Base-by-base conservation (phyloP, 2,329 filamentous ascomycete species). In the Exserohilum rostratum region DNA sequence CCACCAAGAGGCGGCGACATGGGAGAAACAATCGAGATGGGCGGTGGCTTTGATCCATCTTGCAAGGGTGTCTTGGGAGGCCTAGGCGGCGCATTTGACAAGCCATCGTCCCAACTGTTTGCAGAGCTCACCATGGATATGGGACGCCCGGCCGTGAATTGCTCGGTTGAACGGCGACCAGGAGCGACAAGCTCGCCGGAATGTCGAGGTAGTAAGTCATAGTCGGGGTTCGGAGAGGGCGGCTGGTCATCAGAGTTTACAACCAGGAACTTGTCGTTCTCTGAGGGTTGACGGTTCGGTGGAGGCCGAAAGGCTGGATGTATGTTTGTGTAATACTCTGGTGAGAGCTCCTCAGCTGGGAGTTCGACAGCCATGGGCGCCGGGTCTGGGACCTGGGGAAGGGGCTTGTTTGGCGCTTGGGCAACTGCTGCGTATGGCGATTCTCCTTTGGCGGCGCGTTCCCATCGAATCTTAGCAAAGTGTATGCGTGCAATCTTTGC, bases 401-500 rank as follows among this genome's bases (percentile, higher is more conserved):
- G 59, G 46, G 76, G 68, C 37, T 70, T 73, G 51, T 58, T 74
- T 68, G 50, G 73, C 53, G 57, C 70, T 59, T 64, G 68, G 22
- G 47, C 56, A 46, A 52, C 64, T 9, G 33, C 20, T 5, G 51
- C 50, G 11, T 47, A 57, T 61, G 72, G 70, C 60, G 69, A 61
- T 13, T 64, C 61, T 9, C 66, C 64, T 37, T 65, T 70, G 18
- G 79, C 62, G 58, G 77, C 70, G 40, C 79, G 78, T 29, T 89
- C 87, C 73, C 85, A 86, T 50, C 90, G 83, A 53, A 83, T 77
- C 73, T 91, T 91, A 60, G 90, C 89, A 57, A 87, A 85, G 68
- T 93, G 82, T 60, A 97, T 92, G 76, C 90, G 91, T 57, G 90
- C 90, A 64, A 98, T 80, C 74, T 93, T 96, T 7, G 85, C 83